Conservation (phyloP, 768 basidiomycete species). For the Mrakia hoshinonis region DNA sequence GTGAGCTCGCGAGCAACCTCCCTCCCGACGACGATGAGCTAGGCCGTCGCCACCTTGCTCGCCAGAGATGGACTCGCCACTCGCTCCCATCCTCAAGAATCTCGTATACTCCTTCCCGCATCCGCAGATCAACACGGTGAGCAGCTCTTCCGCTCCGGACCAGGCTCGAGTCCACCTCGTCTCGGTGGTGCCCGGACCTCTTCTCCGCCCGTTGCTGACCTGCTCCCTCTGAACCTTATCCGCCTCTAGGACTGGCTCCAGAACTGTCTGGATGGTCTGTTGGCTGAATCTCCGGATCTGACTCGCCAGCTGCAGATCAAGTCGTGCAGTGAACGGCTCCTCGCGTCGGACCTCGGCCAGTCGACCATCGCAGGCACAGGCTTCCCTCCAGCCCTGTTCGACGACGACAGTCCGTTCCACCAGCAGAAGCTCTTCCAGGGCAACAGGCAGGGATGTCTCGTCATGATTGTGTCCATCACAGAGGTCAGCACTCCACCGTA, state of each 20-base stretch:
- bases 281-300: background rate
- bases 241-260: background rate
- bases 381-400: background rate
- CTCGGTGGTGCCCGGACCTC: background rate
- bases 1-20: too few species aligned
- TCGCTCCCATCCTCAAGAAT: constrained; percentile 15
- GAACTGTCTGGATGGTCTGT: background rate
- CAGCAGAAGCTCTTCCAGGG: constrained; percentile 11
- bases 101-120: constrained; percentile 13
- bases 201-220: background rate
- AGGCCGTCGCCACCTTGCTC: background rate
- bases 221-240: background rate
- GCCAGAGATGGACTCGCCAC: background rate
- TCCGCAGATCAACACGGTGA: constrained; percentile 5
- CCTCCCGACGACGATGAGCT: constrained; percentile 7
- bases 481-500: constrained; percentile 11
- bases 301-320: constrained; percentile 19
- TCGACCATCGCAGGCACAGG: constrained; percentile 22
- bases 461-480: constrained; percentile 23
- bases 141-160: background rate
- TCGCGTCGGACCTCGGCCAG: constrained; percentile 12
- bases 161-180: background rate
- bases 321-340: background rate
- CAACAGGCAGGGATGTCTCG: constrained; percentile 1
- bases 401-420: background rate